Percentiles rank a stretch among this genome's conserved stretches.
Evolutionary conservation across 495 filamentous ascomycete genomes (phyloP).

Genomic region (Lindgomyces ingoldianus): DNA sequence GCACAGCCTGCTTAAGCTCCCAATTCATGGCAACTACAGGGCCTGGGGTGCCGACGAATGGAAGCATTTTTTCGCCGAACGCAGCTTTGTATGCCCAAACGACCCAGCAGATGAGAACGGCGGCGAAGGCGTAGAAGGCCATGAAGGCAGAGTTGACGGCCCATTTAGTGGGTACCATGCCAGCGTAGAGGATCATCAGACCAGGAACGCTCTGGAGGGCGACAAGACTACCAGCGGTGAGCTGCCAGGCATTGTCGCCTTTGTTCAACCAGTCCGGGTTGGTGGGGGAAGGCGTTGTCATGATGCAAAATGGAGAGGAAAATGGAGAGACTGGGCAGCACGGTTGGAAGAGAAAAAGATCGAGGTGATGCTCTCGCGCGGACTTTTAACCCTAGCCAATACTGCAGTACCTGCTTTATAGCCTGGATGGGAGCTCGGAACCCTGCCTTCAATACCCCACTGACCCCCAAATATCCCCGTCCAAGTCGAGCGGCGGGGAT

Average conservation of each 20-base stretch:
- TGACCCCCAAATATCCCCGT: background rate
- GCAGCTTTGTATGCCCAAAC: constrained; percentile 57
- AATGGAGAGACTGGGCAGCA: background rate
- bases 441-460: background rate
- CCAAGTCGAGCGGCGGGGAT: background rate
- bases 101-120: constrained; percentile 59
- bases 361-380: too few species aligned
- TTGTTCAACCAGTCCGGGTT: constrained; percentile 51
- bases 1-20: constrained; percentile 49
- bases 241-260: constrained; percentile 60
- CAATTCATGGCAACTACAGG: constrained; percentile 52
- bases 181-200: constrained; percentile 58
- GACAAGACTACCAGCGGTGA: constrained; percentile 58
- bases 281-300: constrained; percentile 26
- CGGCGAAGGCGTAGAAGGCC: constrained; percentile 59
- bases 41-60: constrained; percentile 55
- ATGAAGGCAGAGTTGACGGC: constrained; percentile 60
- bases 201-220: constrained; percentile 57
- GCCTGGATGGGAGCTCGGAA: background rate
- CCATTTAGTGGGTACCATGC: constrained; percentile 60
- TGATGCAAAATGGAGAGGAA: constrained; percentile 8
- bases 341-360: too few species aligned
- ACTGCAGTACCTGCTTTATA: background rate
- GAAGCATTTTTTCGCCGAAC: constrained; percentile 56
- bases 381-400: background rate